phyloP scores from a whole-genome alignment of 1,284 basidiomycete species.

The Melampsora americana region DNA sequence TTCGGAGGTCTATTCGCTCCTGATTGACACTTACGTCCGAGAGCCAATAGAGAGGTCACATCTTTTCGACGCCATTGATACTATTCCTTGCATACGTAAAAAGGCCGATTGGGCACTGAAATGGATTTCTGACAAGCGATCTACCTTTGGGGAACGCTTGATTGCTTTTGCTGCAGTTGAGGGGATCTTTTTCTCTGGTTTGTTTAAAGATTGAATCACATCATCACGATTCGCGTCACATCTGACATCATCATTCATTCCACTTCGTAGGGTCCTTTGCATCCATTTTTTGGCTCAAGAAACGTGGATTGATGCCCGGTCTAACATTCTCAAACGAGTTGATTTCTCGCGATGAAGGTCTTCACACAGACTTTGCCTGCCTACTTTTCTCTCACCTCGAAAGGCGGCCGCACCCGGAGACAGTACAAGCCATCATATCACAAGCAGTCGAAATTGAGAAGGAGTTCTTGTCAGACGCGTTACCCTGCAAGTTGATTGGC shows the following conservation, averaged over 20 bases:
- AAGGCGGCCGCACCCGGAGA: slow-evolving; percentile 73
- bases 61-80: slow-evolving; percentile 92
- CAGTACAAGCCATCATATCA: slow-evolving; percentile 69
- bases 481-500: slow-evolving; percentile 60
- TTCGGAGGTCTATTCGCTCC: slow-evolving; percentile 94
- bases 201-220: slow-evolving; percentile 60
- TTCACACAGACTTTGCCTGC: slow-evolving; percentile 94
- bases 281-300: slow-evolving; percentile 98
- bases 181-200: slow-evolving; percentile 96
- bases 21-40: slow-evolving; percentile 97
- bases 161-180: slow-evolving; percentile 98
- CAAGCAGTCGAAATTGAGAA: slow-evolving; percentile 68
- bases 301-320: slow-evolving; percentile 96
- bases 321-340: slow-evolving; percentile 91
- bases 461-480: slow-evolving; percentile 56
- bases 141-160: slow-evolving; percentile 84
- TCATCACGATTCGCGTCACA: neutral
- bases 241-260: neutral
- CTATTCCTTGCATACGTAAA: slow-evolving; percentile 74
- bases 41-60: slow-evolving; percentile 76
- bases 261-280: slow-evolving; percentile 57
- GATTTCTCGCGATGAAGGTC: slow-evolving; percentile 94
- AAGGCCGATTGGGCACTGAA: slow-evolving; percentile 91
- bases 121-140: slow-evolving; percentile 82
- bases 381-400: slow-evolving; percentile 83